phyloP scores from a whole-genome alignment of 2,329 filamentous ascomycete genomes.

The Tympanopsis confertula region DNA sequence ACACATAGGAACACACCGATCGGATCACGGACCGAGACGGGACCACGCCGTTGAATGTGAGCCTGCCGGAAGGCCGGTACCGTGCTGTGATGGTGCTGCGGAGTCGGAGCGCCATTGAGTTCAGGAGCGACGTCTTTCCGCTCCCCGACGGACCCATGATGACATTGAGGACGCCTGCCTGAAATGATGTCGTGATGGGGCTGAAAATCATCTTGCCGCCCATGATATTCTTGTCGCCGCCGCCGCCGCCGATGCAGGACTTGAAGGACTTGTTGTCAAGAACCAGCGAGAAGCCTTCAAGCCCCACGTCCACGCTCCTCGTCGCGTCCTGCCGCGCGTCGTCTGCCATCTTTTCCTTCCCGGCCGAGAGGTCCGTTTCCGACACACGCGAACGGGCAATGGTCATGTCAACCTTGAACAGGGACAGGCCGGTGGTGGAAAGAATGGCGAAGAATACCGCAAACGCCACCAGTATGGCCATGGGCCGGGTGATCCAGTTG shows the following conservation, averaged over 20 bases:
- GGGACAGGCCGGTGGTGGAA: constrained; percentile 50
- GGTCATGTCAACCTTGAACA: constrained; percentile 55
- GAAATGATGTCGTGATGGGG: constrained; percentile 55
- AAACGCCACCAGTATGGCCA: constrained; percentile 50
- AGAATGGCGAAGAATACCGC: constrained; percentile 48
- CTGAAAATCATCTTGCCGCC: constrained; percentile 50
- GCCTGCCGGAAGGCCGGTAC: constrained; percentile 48
- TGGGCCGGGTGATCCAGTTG: constrained; percentile 57
- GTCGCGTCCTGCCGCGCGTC: constrained; percentile 29
- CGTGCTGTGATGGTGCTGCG: constrained; percentile 47
- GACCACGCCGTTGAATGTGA: constrained; percentile 57
- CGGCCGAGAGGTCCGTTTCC: constrained; percentile 52
- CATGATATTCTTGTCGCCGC: constrained; percentile 30
- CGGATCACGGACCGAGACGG: constrained; percentile 59
- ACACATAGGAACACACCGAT: constrained; percentile 66
- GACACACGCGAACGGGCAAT: constrained; percentile 48
- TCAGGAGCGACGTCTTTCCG: constrained; percentile 66
- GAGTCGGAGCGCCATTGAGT: constrained; percentile 59
- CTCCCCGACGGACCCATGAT: constrained; percentile 73
- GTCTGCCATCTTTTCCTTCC: constrained; percentile 57
- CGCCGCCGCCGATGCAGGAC: no score
- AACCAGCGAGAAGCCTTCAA: constrained; percentile 52
- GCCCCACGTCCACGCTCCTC: constrained; percentile 50
- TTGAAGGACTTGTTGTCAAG: constrained; percentile 44
- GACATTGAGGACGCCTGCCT: constrained; percentile 58